Conservation (phyloP, 2,329 filamentous ascomycete genomes). For the Beauveria caledonica region DNA sequence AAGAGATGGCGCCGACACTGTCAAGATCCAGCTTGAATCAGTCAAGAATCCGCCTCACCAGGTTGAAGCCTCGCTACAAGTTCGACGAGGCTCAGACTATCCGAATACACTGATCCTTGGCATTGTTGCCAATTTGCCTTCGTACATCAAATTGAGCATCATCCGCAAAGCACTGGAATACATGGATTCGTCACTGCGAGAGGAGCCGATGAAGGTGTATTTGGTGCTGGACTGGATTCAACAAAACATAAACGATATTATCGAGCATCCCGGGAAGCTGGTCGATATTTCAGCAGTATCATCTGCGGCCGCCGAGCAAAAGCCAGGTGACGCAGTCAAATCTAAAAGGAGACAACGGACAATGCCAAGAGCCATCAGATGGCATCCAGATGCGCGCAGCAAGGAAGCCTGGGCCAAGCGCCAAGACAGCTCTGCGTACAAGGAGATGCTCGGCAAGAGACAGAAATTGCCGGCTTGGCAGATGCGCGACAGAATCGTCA, state of each 20-base stretch:
- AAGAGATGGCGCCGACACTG: conserved; percentile 52
- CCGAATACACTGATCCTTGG: conserved; percentile 63
- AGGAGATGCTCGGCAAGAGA: conserved; percentile 66
- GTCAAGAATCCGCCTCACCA: conserved; percentile 43
- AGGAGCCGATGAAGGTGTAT: conserved; percentile 84
- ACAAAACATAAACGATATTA: conserved; percentile 70
- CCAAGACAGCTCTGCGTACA: conserved; percentile 56
- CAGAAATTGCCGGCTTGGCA: conserved; percentile 80
- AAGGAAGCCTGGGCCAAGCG: conserved; percentile 61
- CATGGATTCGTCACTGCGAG: conserved; percentile 60
- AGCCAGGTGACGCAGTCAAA: conserved; percentile 20
- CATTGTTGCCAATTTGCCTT: conserved; percentile 64
- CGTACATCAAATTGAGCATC: conserved; percentile 88
- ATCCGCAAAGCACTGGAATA: conserved; percentile 68
- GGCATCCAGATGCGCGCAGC: conserved; percentile 52
- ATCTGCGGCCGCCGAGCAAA: conserved; percentile 54
- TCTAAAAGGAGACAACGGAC: conserved; percentile 28
- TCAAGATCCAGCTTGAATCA: conserved; percentile 58
- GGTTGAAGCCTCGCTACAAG: conserved; percentile 52
- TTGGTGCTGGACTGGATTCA: conserved; percentile 89
- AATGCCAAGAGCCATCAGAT: conserved; percentile 53
- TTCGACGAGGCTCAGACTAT: conserved; percentile 67
- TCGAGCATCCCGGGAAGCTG: conserved; percentile 75
- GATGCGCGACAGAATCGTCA: conserved; percentile 66
- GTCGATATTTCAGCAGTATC: conserved; percentile 76